Conservation (phyloP, 1,284 basidiomycete genomes). For the Rhodotorula sp. region DNA sequence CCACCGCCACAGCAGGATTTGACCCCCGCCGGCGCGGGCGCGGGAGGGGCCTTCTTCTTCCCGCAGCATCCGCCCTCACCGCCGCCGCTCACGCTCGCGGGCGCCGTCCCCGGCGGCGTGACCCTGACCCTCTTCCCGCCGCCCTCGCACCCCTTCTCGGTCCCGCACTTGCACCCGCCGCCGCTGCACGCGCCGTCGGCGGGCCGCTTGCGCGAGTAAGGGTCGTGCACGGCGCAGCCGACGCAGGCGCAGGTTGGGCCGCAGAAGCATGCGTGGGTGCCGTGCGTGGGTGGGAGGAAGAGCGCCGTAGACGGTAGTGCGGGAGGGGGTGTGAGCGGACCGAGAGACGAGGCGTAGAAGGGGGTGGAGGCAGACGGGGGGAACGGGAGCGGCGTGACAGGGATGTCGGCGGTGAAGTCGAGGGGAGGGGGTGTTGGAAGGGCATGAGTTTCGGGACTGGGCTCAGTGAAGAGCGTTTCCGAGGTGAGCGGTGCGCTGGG, state of each 20-base stretch:
- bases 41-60: neutral
- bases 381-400: neutral
- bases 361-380: neutral
- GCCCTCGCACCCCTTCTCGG: slow-evolving; percentile 3
- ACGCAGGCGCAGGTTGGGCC: slow-evolving; percentile 36
- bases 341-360: neutral
- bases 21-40: neutral
- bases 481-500: neutral
- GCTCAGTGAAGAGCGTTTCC: neutral
- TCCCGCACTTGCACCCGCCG: slow-evolving; percentile 14
- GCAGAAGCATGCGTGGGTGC: slow-evolving; percentile 40
- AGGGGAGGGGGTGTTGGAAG: neutral
- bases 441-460: neutral
- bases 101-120: neutral
- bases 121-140: neutral
- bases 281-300: slow-evolving; percentile 37
- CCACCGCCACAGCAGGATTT: neutral
- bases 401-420: neutral
- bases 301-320: slow-evolving; percentile 2
- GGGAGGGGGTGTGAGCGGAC: neutral
- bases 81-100: neutral
- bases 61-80: neutral
- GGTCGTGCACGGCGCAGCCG: slow-evolving; percentile 41
- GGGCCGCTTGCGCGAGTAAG: slow-evolving; percentile 20
- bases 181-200: neutral